Conservation (phyloP, 805 yeast genomes). For the Maudiozyma barnettii region DNA sequence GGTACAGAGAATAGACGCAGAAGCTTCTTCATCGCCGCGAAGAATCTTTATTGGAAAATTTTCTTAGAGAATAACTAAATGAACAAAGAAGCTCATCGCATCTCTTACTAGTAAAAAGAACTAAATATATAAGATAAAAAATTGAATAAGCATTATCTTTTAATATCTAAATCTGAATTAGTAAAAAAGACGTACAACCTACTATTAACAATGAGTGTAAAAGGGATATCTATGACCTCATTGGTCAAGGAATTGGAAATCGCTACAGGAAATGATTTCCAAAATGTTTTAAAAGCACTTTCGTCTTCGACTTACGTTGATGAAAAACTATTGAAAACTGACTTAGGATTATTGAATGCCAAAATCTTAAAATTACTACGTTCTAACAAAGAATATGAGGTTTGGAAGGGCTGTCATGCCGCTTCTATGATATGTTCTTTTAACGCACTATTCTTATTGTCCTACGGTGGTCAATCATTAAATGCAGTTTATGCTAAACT, state of each 20-base stretch:
- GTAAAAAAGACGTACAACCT: background rate
- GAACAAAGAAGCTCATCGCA: background rate
- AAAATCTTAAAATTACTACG: constrained; percentile 36
- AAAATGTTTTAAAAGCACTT: constrained; percentile 18
- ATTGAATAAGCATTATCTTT: background rate
- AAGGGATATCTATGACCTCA: constrained; percentile 16
- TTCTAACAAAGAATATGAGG: constrained; percentile 35
- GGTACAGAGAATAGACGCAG: too few relatives aligned
- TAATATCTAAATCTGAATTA: background rate
- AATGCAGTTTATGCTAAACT: constrained; percentile 21
- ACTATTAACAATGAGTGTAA: constrained; percentile 5
- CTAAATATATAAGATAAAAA: background rate
- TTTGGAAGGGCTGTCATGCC: constrained; percentile 55
- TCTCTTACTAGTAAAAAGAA: background rate
- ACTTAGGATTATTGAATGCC: constrained; percentile 24
- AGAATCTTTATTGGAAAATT: too few relatives aligned
- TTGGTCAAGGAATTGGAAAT: constrained; percentile 23
- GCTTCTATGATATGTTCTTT: constrained; percentile 35
- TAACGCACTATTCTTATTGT: constrained; percentile 28
- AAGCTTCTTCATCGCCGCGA: too few relatives aligned
- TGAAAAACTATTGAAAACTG: constrained; percentile 26
- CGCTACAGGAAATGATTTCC: constrained; percentile 24
- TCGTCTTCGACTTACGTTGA: constrained; percentile 23
- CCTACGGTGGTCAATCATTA: constrained; percentile 25
- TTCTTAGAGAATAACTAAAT: too few relatives aligned